These are phyloP conservation scores for Porogramme epimiltina DNA, from an alignment of 1,284 basidiomycete species.

Conservation along the genomic window DNA sequence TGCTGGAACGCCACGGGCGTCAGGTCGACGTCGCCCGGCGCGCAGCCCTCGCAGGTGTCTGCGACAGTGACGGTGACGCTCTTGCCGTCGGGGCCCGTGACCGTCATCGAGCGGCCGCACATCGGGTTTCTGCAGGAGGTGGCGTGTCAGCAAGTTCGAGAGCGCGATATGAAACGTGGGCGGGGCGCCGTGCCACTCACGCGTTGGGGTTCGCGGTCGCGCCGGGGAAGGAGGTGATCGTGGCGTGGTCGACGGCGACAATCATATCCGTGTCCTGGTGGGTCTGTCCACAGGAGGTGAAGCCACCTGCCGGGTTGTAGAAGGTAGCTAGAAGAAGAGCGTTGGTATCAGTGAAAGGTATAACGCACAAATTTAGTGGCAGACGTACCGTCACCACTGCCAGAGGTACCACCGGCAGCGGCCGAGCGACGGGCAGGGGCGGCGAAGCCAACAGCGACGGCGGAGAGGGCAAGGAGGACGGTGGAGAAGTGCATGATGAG, in stretches of 20 bases:
- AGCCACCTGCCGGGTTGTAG: conserved; percentile 20
- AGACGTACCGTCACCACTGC: too few relatives aligned
- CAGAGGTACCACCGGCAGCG: conserved; percentile 9
- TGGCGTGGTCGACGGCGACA: conserved; percentile 16
- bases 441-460: conserved; percentile 10
- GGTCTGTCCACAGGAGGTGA: conserved; percentile 19
- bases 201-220: conserved; percentile 19
- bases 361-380: too few relatives aligned
- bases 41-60: conserved; percentile 46
- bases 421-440: not conserved
- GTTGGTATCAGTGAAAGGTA: not conserved
- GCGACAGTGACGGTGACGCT: conserved; percentile 40
- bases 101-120: conserved; percentile 34
- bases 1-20: conserved; percentile 42
- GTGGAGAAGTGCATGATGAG: conserved; percentile 19
- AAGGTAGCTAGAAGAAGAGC: conserved; percentile 11
- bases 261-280: conserved; percentile 24
- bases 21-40: conserved; percentile 41
- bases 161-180: not conserved
- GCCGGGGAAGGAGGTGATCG: conserved; percentile 22
- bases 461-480: conserved; percentile 11
- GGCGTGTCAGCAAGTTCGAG: not conserved
- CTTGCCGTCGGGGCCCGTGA: conserved; percentile 27
- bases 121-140: conserved; percentile 33
- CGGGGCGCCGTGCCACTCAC: conserved; percentile 6